A percentile compares a stretch with the other conserved stretches of the same genome.
Conservation (phyloP, 306 rosid species). For the Canavalia gladiata region DNA sequence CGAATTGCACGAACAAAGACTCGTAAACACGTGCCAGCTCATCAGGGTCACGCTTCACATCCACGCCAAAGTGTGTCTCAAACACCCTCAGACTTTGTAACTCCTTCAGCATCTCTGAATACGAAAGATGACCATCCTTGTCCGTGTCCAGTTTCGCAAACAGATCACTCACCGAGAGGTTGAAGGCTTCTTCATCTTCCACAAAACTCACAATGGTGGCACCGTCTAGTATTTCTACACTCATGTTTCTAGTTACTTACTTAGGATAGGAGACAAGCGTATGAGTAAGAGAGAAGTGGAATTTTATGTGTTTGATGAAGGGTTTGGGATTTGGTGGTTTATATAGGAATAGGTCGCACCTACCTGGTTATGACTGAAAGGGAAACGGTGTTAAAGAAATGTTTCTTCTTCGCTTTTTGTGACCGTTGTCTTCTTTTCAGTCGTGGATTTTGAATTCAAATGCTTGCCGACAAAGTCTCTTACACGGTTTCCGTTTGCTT, state of each 20-base stretch:
- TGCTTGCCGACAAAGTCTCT: neutral
- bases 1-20: constrained; percentile 63
- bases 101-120: constrained; percentile 71
- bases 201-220: constrained; percentile 62
- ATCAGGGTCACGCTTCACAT: constrained; percentile 51
- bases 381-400: neutral
- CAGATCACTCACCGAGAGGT: constrained; percentile 38
- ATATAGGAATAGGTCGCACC: neutral
- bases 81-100: constrained; percentile 63
- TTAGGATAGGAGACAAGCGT: neutral
- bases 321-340: neutral
- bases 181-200: constrained; percentile 69
- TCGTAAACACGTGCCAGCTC: constrained; percentile 58
- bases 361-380: neutral
- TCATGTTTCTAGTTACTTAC: constrained; percentile 47
- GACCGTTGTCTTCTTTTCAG: constrained; percentile 1
- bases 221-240: constrained; percentile 64
- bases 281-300: neutral
- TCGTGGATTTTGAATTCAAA: constrained; percentile 12
- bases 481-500: neutral
- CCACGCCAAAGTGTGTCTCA: constrained; percentile 70
- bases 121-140: constrained; percentile 62
- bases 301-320: neutral
- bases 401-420: neutral
- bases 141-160: constrained; percentile 58